These are phyloP conservation scores for Pulveroboletus ravenelii DNA, from an alignment of 768 basidiomycete species.

Conservation along the genomic window DNA sequence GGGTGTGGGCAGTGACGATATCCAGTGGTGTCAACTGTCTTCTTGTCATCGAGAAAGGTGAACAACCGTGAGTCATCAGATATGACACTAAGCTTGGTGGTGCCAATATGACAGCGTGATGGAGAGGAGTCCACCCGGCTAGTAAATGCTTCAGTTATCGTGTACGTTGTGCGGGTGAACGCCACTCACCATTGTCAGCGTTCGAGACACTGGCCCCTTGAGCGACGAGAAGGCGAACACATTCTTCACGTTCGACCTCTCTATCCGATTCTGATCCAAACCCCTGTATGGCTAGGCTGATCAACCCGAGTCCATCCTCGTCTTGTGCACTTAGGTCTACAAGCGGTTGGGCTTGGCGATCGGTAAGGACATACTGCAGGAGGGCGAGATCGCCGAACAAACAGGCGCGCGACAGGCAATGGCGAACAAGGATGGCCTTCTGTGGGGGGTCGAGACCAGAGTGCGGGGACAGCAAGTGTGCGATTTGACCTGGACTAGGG, in stretches of 20 bases:
- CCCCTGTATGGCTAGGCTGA: conserved; percentile 75
- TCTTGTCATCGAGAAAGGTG: conserved; percentile 70
- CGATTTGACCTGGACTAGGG: conserved; percentile 60
- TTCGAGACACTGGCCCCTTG: conserved; percentile 66
- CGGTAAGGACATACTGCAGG: conserved; percentile 66
- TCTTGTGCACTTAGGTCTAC: conserved; percentile 70
- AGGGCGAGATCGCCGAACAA: conserved; percentile 72
- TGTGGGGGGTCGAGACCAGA: conserved; percentile 66
- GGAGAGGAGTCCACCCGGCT: conserved; percentile 96
- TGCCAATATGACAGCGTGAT: conserved; percentile 83
- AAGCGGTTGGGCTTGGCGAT: conserved; percentile 59
- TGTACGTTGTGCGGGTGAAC: neutral
- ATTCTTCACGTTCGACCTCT: conserved; percentile 88
- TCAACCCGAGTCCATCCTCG: conserved; percentile 80
- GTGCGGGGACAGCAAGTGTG: conserved; percentile 57
- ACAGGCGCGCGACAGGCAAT: conserved; percentile 72
- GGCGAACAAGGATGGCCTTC: conserved; percentile 64
- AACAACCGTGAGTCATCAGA: conserved; percentile 89
- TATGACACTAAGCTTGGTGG: conserved; percentile 90
- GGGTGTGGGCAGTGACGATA: conserved; percentile 80
- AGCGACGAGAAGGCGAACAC: conserved; percentile 70
- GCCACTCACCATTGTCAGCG: conserved; percentile 57
- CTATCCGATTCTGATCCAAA: conserved; percentile 79
- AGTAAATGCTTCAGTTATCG: conserved; percentile 7
- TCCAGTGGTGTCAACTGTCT: conserved; percentile 84